phyloP scores from a whole-genome alignment of 768 basidiomycete genomes.

The Mycena floridula region DNA sequence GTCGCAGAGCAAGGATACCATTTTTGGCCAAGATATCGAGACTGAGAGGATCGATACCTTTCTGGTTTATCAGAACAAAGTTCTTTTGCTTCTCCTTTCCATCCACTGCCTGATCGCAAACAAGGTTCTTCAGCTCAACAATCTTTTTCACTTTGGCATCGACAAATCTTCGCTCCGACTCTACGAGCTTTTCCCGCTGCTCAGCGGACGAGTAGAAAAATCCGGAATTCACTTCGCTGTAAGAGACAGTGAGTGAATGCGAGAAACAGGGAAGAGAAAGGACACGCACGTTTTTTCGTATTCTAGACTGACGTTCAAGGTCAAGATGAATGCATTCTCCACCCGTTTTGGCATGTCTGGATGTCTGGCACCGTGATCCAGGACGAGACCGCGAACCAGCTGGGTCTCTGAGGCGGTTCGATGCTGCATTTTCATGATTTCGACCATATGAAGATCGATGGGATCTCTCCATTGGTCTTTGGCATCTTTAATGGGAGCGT shows the following conservation, averaged over 20 bases:
- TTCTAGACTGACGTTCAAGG: conserved; percentile 94
- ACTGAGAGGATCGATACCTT: conserved; percentile 96
- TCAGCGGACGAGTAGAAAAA: conserved; percentile 99
- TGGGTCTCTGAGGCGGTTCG: conserved; percentile 96
- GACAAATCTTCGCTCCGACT: conserved; percentile 90
- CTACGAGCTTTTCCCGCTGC: conserved; percentile 97
- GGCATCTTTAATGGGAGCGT: conserved; percentile 42
- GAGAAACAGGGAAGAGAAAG: conserved; percentile 1
- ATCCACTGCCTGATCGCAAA: conserved; percentile 90
- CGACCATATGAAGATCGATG: conserved; percentile 98
- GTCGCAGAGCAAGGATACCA: conserved; percentile 88
- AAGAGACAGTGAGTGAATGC: conserved; percentile 13
- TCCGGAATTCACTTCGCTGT: conserved; percentile 95
- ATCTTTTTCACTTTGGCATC: conserved; percentile 95
- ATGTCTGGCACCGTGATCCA: conserved; percentile 96
- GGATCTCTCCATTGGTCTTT: conserved; percentile 75
- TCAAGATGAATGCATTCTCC: conserved; percentile 93
- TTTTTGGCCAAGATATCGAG: conserved; percentile 95
- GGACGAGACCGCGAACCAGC: conserved; percentile 88
- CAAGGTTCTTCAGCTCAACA: conserved; percentile 91
- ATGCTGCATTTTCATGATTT: conserved; percentile 99
- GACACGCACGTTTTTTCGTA: conserved; percentile 95
- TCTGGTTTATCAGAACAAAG: conserved; percentile 97
- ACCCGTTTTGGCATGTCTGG: conserved; percentile 99
- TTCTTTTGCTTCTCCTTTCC: conserved; percentile 74